phyloP scores from a whole-genome alignment of 2,329 filamentous ascomycete species.

The Aulographum hederae region DNA sequence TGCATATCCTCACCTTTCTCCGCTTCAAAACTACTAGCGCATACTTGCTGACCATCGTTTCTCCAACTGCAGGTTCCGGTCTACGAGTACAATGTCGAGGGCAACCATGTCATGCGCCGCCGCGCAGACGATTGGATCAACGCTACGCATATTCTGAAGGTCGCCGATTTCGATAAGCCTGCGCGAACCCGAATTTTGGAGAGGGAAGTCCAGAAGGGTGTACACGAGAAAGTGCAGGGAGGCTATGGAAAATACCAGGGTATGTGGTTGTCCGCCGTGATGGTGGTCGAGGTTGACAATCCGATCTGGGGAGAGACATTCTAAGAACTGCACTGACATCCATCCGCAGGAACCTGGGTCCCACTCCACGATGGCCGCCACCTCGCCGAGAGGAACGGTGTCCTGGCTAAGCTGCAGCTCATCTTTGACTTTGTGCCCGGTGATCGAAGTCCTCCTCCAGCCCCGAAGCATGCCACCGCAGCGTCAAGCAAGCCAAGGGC shows the following conservation, averaged over 20 bases:
- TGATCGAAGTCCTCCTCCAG: slow-evolving; percentile 75
- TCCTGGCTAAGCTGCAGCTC: slow-evolving; percentile 62
- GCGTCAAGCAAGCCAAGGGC: slow-evolving; percentile 61
- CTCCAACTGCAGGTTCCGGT: slow-evolving; percentile 71
- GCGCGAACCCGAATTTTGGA: slow-evolving; percentile 88
- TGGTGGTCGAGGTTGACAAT: too few species aligned
- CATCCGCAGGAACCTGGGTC: slow-evolving; percentile 69
- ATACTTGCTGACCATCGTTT: too few species aligned
- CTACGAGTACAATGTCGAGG: slow-evolving; percentile 81
- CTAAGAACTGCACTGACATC: not conserved
- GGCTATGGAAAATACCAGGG: slow-evolving; percentile 98
- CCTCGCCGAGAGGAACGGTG: slow-evolving; percentile 72
- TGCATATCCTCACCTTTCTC: too few species aligned
- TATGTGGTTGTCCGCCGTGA: slow-evolving; percentile 19
- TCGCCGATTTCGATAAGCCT: slow-evolving; percentile 93
- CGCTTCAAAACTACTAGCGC: too few species aligned
- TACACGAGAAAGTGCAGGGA: slow-evolving; percentile 94
- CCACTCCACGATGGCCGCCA: slow-evolving; percentile 64
- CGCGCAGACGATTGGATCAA: slow-evolving; percentile 95
- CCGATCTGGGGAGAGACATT: slow-evolving; percentile 1
- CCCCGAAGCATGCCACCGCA: slow-evolving; percentile 67
- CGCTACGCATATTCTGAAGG: slow-evolving; percentile 96
- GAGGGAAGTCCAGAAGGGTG: slow-evolving; percentile 88
- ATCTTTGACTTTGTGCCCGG: slow-evolving; percentile 86
- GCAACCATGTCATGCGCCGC: slow-evolving; percentile 90